These are phyloP conservation scores for Cystobasidiaceae sp. DNA, from an alignment of 1,284 basidiomycete genomes.

Conservation along the genomic window DNA sequence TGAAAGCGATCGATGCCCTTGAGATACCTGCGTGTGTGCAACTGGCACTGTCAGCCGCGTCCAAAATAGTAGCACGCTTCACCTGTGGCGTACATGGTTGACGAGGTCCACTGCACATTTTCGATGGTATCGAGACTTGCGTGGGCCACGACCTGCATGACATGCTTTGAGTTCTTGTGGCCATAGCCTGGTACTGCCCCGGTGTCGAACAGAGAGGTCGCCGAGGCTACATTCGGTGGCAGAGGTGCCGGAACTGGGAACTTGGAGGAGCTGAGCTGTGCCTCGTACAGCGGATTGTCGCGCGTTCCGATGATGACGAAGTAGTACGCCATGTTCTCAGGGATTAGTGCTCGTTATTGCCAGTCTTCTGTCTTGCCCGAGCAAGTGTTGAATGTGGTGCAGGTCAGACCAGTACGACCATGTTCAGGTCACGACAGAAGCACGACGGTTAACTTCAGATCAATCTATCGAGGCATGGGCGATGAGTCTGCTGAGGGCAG, in stretches of 20 bases:
- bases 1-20: conserved; percentile 92
- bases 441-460: too few species aligned
- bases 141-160: conserved; percentile 94
- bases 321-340: conserved; percentile 23
- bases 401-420: not conserved
- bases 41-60: not conserved
- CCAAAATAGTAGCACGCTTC: not conserved
- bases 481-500: too few species aligned
- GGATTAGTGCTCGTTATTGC: not conserved
- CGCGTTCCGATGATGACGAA: conserved; percentile 41
- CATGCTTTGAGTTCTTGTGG: conserved; percentile 55
- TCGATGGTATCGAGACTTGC: conserved; percentile 86
- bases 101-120: conserved; percentile 78
- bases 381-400: too few species aligned
- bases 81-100: conserved; percentile 63
- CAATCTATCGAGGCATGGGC: not conserved
- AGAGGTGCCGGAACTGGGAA: conserved; percentile 27
- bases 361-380: too few species aligned
- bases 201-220: conserved; percentile 24
- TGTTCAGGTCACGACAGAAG: too few species aligned
- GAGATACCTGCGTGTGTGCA: conserved; percentile 63
- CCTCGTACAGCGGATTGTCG: conserved; percentile 45
- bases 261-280: conserved; percentile 38
- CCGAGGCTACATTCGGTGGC: conserved; percentile 19
- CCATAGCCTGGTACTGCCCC: conserved; percentile 34